These are phyloP conservation scores for Antitrichia curtipendula DNA, from an alignment of 225 moss, liverwort and hornwort genomes.

Conservation along the genomic window DNA sequence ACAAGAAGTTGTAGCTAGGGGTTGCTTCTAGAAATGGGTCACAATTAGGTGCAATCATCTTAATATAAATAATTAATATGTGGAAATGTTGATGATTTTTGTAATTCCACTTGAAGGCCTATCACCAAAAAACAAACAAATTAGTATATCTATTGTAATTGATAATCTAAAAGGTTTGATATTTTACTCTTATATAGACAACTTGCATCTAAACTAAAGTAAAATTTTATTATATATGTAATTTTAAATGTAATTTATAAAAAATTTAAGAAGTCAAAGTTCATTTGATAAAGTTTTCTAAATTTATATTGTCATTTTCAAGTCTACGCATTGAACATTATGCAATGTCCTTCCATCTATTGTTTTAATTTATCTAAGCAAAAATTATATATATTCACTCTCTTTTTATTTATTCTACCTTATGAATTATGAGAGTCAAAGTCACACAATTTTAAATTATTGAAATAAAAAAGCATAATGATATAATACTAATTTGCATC, in stretches of 20 bases:
- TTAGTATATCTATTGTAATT: background rate
- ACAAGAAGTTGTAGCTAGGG: background rate
- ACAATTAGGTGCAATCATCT: background rate
- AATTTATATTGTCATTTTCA: background rate
- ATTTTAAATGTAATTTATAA: background rate
- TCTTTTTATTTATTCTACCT: background rate
- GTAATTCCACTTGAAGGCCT: rapidly evolving
- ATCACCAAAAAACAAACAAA: background rate
- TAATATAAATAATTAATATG: background rate
- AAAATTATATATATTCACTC: background rate
- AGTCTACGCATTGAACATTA: background rate
- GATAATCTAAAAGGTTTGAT: background rate
- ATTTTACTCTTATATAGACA: background rate
- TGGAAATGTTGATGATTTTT: background rate
- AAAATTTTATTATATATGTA: background rate
- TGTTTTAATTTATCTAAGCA: background rate
- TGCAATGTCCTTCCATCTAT: background rate
- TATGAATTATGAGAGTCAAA: background rate
- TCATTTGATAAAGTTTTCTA: background rate
- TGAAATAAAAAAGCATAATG: background rate
- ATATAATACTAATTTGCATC: too few relatives aligned
- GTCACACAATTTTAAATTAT: background rate
- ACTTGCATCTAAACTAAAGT: background rate
- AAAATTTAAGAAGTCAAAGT: background rate
- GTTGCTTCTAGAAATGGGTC: rapidly evolving